phyloP scores from a whole-genome alignment of 495 filamentous ascomycete species.

The Pseudomonodictys pantanalensis region DNA sequence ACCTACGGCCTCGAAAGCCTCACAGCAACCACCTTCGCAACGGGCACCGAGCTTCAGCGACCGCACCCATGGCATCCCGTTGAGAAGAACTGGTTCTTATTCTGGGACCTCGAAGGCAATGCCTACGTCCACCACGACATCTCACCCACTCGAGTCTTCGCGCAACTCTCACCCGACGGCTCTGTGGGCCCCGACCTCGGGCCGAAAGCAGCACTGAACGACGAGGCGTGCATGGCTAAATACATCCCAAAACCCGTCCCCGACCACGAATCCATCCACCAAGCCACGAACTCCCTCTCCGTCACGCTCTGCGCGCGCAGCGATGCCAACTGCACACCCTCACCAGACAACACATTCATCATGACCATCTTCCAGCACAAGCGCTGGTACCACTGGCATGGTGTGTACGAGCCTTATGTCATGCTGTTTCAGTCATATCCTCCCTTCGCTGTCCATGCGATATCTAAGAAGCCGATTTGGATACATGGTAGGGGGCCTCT shows the following conservation, averaged over 20 bases:
- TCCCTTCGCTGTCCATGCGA: conserved; percentile 50
- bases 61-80: conserved; percentile 41
- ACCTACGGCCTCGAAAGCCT: conserved; percentile 42
- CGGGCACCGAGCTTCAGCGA: conserved; percentile 48
- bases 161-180: conserved; percentile 44
- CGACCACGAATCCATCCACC: conserved; percentile 49
- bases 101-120: conserved; percentile 49
- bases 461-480: conserved; percentile 53
- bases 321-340: conserved; percentile 45
- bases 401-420: conserved; percentile 55
- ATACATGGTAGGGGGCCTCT: conserved; percentile 44
- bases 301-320: conserved; percentile 51
- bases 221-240: conserved; percentile 44
- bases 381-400: conserved; percentile 45
- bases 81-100: conserved; percentile 59
- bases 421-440: conserved; percentile 47
- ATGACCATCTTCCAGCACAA: conserved; percentile 55
- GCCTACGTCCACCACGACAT: conserved; percentile 53
- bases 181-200: conserved; percentile 46
- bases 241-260: conserved; percentile 41
- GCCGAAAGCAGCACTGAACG: conserved; percentile 28
- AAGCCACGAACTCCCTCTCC: conserved; percentile 55
- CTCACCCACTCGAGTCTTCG: conserved; percentile 47
- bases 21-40: conserved; percentile 35
- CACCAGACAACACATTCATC: conserved; percentile 49